phyloP scores from a whole-genome alignment of 2,329 filamentous ascomycete genomes.

The Botrytis byssoidea region DNA sequence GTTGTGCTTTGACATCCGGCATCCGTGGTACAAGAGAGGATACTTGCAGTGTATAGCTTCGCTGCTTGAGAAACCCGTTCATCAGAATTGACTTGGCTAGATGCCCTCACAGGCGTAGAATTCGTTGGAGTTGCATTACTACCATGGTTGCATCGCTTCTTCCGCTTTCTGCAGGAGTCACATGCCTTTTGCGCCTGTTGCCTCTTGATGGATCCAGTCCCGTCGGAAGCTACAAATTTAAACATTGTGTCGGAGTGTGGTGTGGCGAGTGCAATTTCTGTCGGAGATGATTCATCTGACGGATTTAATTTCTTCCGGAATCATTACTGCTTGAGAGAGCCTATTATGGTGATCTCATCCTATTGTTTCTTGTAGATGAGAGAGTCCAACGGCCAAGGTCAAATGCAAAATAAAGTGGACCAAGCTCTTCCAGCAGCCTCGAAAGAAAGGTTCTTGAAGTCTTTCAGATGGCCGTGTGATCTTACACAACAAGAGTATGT shows the following conservation, averaged over 20 bases:
- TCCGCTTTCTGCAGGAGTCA: slow-evolving; percentile 47
- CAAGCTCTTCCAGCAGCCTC: neutral
- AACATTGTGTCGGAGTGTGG: slow-evolving; percentile 41
- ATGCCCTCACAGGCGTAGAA: neutral
- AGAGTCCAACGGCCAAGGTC: neutral
- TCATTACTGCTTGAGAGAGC: no score
- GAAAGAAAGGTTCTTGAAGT: neutral
- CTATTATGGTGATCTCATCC: neutral
- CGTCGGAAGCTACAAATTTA: slow-evolving; percentile 58
- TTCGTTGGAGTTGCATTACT: neutral
- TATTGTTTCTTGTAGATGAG: neutral
- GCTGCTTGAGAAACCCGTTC: neutral
- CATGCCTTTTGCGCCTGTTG: slow-evolving; percentile 61
- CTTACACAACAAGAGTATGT: neutral
- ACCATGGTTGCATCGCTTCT: slow-evolving; percentile 44
- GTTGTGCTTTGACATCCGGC: neutral
- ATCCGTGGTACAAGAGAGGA: neutral
- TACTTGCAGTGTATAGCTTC: neutral
- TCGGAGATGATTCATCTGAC: neutral
- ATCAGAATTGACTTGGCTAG: neutral
- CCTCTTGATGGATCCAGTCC: slow-evolving; percentile 50
- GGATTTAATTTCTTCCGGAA: neutral
- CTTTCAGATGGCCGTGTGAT: neutral
- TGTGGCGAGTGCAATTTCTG: neutral
- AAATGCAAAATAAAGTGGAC: neutral